Conservation (phyloP, 768 basidiomycete genomes). For the Boletus pseudo-olivaceus region DNA sequence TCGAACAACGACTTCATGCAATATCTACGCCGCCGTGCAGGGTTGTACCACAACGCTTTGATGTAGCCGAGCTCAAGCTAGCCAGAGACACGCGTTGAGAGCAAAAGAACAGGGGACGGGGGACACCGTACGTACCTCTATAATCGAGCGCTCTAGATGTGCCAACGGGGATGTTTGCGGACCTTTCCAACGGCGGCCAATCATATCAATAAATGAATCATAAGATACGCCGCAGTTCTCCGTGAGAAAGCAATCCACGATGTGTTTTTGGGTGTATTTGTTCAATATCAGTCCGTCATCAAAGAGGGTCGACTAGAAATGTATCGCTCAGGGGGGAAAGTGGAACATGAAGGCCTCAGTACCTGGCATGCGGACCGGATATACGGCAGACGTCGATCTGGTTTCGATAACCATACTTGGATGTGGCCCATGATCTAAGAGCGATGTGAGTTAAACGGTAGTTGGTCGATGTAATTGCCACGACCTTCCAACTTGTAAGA, state of each 20-base stretch:
- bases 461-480: neutral
- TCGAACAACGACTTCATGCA: constrained; percentile 60
- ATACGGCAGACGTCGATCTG: constrained; percentile 47
- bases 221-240: constrained; percentile 62
- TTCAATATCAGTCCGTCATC: constrained; percentile 53
- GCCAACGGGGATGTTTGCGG: constrained; percentile 35
- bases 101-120: neutral
- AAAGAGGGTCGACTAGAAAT: constrained; percentile 52
- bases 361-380: constrained; percentile 66
- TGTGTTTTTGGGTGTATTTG: constrained; percentile 48
- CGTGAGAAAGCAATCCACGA: constrained; percentile 60
- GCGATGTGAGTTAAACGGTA: neutral
- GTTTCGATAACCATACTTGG: constrained; percentile 43
- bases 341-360: constrained; percentile 8
- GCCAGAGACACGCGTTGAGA: neutral
- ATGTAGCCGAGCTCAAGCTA: constrained; percentile 60
- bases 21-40: constrained; percentile 60
- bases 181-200: constrained; percentile 39
- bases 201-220: constrained; percentile 38
- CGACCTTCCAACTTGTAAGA: constrained; percentile 64
- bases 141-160: constrained; percentile 39
- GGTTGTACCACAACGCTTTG: constrained; percentile 64
- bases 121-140: constrained; percentile 28
- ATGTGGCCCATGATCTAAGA: constrained; percentile 49
- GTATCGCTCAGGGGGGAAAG: neutral